Evolutionary conservation across 139 green algal species (phyloP), one percentile per base, ranked within the genome.

Genomic region (Zygnema cylindricum): DNA sequence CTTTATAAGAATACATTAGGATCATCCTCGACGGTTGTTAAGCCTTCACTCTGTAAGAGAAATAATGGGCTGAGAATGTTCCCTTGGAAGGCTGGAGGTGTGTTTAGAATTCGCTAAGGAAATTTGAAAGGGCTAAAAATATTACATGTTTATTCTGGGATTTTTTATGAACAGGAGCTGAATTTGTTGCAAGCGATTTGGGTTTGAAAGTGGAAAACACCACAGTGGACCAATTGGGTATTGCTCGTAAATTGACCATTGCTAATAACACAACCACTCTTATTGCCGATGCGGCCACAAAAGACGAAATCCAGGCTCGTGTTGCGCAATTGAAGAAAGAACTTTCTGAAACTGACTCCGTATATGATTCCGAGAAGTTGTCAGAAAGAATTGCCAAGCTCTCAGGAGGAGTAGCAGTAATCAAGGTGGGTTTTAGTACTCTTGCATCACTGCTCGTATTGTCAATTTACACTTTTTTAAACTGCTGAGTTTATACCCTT

Each of bases 341-440:
- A 94, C 94, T 99, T 87, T 77, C 92, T 21, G 94, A 98, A 88
- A 98, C 96, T 1, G 97, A 99, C 93, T 95, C 84, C 1, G 94
- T 98, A 69, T 99, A 99, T 88, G 97, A 99, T 94, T 98, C 95
- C 0, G 95, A 99, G 95, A 99, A 99, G 96, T 96, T 99, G 33
- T 94, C 84, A 0, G 97, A 99, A 94, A 96, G 97, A 92, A 99
- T 99, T 79, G 97, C 97, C 86, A 99, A 99, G 96, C 95, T 99
- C 57, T 93, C 93, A 11, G 97, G 97, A 42, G 97, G 97, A 42
- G 97, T 99, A 35, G 96, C 97, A 1, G 97, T 99, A 69, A 98
- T 99, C 95, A 99, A 98, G 95, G 96, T 97, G 54, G 57, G 86
- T 1, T n/a, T n/a, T n/a, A n/a, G n/a, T n/a, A n/a, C n/a, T n/a